phyloP scores from a whole-genome alignment of 495 filamentous ascomycete species.

The Penicillium angulare region DNA sequence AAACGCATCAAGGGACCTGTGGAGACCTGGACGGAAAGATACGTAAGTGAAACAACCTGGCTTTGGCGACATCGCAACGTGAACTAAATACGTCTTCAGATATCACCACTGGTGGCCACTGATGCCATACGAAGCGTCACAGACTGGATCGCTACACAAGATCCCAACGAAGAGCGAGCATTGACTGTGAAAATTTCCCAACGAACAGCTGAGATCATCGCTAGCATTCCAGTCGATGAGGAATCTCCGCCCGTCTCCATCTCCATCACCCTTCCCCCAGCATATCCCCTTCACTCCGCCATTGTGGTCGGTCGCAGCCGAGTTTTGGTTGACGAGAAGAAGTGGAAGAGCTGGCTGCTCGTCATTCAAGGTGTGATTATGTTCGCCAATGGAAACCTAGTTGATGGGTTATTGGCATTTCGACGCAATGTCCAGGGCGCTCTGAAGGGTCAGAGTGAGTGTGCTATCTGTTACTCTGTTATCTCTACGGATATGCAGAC shows the following conservation, averaged over 20 bases:
- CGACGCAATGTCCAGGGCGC: constrained; percentile 78
- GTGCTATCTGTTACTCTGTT: constrained; percentile 95
- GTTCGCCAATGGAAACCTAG: constrained; percentile 80
- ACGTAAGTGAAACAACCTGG: constrained; percentile 47
- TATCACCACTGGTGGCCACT: constrained; percentile 76
- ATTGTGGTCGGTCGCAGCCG: constrained; percentile 74
- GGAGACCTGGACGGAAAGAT: constrained; percentile 78
- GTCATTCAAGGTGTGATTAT: constrained; percentile 90
- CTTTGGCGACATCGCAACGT: background rate
- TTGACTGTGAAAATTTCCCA: constrained; percentile 70
- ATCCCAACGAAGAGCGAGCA: constrained; percentile 62
- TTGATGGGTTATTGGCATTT: constrained; percentile 82
- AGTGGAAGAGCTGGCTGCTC: constrained; percentile 83
- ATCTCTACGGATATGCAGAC: constrained; percentile 82
- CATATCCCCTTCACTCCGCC: constrained; percentile 77
- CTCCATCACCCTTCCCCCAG: constrained; percentile 69
- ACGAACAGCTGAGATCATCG: constrained; percentile 69
- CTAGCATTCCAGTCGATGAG: constrained; percentile 84
- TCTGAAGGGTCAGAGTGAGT: constrained; percentile 91
- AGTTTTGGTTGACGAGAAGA: constrained; percentile 82
- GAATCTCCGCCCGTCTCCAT: constrained; percentile 76
- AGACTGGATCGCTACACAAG: constrained; percentile 63
- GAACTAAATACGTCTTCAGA: constrained; percentile 31
- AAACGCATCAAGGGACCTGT: constrained; percentile 74
- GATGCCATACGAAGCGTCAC: constrained; percentile 68